These are phyloP conservation scores for Boletus rex-veris DNA, from an alignment of 768 basidiomycete genomes.

Conservation along the genomic window DNA sequence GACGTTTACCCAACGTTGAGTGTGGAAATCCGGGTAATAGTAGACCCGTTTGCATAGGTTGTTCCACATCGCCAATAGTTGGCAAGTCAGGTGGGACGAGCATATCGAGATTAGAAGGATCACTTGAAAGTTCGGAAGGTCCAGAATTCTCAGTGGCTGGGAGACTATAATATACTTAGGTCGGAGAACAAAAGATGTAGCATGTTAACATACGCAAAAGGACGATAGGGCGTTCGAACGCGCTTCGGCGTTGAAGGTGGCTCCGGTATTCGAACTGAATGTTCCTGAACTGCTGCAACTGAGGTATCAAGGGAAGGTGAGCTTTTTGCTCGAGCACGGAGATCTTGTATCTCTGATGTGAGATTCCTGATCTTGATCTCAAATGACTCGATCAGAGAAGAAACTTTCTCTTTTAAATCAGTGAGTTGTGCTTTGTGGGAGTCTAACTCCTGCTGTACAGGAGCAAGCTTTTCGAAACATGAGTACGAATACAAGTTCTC, in stretches of 20 bases:
- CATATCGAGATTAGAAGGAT: constrained; percentile 20
- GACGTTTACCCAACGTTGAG: constrained; percentile 63
- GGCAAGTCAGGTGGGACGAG: constrained; percentile 8
- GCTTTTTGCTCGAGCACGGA: constrained; percentile 22
- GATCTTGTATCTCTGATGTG: constrained; percentile 32
- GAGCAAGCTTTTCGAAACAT: constrained; percentile 39
- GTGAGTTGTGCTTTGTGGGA: constrained; percentile 44
- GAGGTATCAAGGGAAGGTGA: constrained; percentile 11
- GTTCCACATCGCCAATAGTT: constrained; percentile 7
- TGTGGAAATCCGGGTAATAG: constrained; percentile 40
- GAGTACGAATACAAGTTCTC: not conserved
- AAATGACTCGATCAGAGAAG: constrained; percentile 29
- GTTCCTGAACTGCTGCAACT: constrained; percentile 8
- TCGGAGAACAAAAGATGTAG: not conserved
- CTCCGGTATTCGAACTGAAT: constrained; percentile 22
- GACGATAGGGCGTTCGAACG: constrained; percentile 29
- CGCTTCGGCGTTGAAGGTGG: constrained; percentile 35
- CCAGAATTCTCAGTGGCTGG: constrained; percentile 15
- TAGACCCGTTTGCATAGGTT: constrained; percentile 11
- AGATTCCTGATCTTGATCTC: constrained; percentile 39
- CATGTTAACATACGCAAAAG: constrained; percentile 22
- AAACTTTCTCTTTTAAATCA: constrained; percentile 30
- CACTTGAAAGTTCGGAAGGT: constrained; percentile 19
- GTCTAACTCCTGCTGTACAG: constrained; percentile 49
- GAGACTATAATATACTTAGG: constrained; percentile 22